Evolutionary conservation across 164 flowering plant species (phyloP).

Genomic region (Vitis riparia): DNA sequence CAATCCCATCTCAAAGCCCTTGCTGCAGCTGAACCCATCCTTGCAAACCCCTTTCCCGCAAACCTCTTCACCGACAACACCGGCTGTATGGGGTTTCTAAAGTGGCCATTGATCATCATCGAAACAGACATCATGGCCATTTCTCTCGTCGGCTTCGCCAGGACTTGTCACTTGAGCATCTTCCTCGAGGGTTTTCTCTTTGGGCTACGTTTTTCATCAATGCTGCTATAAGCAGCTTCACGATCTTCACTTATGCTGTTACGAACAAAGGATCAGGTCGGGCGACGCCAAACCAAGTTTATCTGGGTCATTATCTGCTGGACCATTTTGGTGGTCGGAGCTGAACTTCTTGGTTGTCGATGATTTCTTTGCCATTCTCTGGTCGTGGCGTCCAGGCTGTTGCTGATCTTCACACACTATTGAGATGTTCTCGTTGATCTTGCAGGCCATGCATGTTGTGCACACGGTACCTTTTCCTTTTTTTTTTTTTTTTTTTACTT

Average conservation of each 20-base stretch:
- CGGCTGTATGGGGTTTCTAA: slow-evolving; percentile 80
- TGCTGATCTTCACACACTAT: no score
- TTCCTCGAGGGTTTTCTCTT: slow-evolving; percentile 70
- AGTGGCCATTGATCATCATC: slow-evolving; percentile 85
- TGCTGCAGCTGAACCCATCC: no score
- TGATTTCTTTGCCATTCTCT: no score
- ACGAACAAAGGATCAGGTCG: slow-evolving; percentile 88
- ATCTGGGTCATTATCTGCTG: slow-evolving; percentile 59
- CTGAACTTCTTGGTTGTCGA: no score
- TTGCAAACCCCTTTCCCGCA: no score
- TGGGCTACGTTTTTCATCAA: slow-evolving; percentile 78
- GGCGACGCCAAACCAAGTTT: slow-evolving; percentile 41
- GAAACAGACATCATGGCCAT: slow-evolving; percentile 74
- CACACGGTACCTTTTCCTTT: no score
- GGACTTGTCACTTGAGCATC: slow-evolving; percentile 87
- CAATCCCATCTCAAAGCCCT: no score
- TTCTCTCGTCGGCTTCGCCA: slow-evolving; percentile 83
- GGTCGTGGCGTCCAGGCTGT: no score
- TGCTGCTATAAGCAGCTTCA: slow-evolving; percentile 66
- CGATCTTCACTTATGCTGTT: slow-evolving; percentile 80
- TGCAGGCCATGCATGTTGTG: no score
- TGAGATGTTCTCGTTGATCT: no score
- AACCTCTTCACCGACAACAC: slow-evolving; percentile 45
- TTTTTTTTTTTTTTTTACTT: no score
- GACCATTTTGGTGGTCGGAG: slow-evolving; percentile 93